Evolutionary conservation across 2,329 filamentous ascomycete genomes (phyloP).

Genomic region (Zymoseptoria tritici): DNA sequence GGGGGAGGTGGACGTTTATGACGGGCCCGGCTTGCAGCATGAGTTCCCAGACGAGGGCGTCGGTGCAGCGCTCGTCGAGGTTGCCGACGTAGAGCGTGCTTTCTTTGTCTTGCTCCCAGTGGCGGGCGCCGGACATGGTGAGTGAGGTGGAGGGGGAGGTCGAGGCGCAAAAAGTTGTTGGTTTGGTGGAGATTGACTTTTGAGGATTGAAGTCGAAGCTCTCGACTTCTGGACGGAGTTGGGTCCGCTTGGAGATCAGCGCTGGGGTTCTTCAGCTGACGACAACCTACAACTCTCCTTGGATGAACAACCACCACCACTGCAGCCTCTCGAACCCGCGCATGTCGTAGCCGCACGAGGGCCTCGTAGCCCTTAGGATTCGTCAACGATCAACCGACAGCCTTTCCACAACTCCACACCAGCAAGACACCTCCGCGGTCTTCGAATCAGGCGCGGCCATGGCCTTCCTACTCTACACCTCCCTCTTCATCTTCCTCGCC

Average conservation of each 20-base stretch:
- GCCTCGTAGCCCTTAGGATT: not conserved
- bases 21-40: slow-evolving; percentile 98
- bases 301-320: not conserved
- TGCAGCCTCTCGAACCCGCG: not conserved
- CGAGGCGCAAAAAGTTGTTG: not conserved
- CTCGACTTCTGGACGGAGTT: not conserved
- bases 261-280: not conserved
- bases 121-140: slow-evolving; percentile 63
- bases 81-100: slow-evolving; percentile 97
- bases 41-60: slow-evolving; percentile 89
- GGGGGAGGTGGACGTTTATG: slow-evolving; percentile 95
- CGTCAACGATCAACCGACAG: not conserved
- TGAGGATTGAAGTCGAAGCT: slow-evolving; percentile 1
- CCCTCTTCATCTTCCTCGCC: slow-evolving; percentile 65
- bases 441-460: slow-evolving; percentile 39
- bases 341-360: not conserved
- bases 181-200: not conserved
- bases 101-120: slow-evolving; percentile 96
- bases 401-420: not conserved
- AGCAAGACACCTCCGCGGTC: not conserved
- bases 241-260: not conserved
- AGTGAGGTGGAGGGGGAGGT: slow-evolving; percentile 5
- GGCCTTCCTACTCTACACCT: slow-evolving; percentile 72
- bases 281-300: not conserved
- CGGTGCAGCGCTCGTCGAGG: slow-evolving; percentile 90